Base-by-base conservation (phyloP, 805 yeast species). In the Kregervanrija pseudodelftensis region DNA sequence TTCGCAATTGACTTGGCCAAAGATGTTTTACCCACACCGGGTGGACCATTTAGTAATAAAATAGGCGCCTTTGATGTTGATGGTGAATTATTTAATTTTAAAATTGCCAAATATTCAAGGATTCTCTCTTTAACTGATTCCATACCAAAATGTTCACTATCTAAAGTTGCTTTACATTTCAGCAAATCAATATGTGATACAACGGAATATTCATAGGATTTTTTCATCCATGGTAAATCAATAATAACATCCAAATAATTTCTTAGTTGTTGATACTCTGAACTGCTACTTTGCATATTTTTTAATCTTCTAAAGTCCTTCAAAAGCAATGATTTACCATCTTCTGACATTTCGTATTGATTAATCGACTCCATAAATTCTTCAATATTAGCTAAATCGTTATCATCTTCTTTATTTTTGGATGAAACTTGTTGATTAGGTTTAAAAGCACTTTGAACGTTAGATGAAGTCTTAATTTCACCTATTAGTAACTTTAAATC, bases 11-110 rank as follows among this genome's bases (percentile, higher is more conserved):
- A 84, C 56, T 80, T 79, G 4, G 95, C 95, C 45, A 88, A 68
- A 1, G 93, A 82, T 0, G 96, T 88, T 61, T 88, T 88, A 30
- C 96, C 96, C 11, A 87, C 93, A 33, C 96, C 96, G 0, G 96
- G 96, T 10, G 96, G 96, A 0, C 96, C 96, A 5, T 86, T 87
- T 46, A 88, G 72, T 62, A 88, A 69, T 36, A 88, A 63, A 37
- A 88, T 87, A 7, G 96, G 96, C 1, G 95, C 76, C 56, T 58
- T 62, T 4, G 54, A 28, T 8, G 28, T 35, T 14, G 43, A 11
- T 30, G 37, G 16, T 13, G 30, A 14, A 13, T 54, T 58, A 44
- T 71, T 72, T 36, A 89, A 69, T 49, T 84, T 83, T 50, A 86
- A 64, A 5, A 88, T 89, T 4, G 93, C 88, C 30, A 88, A 67